Evolutionary conservation across 345 rosid genomes (phyloP), one percentile per base, ranked within the genome.

Genomic region (Cochlearia excelsa): DNA sequence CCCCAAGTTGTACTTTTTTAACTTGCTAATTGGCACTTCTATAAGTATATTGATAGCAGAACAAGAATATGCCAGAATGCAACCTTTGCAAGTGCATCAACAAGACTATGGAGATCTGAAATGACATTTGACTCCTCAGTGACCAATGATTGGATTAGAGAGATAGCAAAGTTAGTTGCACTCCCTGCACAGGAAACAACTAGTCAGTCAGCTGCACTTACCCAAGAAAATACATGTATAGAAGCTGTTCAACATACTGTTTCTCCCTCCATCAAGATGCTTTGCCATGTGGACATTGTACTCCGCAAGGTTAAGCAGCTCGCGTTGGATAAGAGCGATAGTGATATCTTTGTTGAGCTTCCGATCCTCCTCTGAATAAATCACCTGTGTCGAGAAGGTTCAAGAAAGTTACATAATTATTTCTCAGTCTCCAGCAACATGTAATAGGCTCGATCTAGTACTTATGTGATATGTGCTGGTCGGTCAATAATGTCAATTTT

Each of bases 211-310:
- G 23, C 26, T 42, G 46, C 51, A 47, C 31, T 50, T 27, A 16
- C 10, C 51, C 26, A 26, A 38, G 6, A 44, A 26, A 43, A 9
- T 34, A 35, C 30, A 51, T 5, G 43, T 41, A 42, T 54, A 54
- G 27, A 30, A 46, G 40, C 10, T 9, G 11, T 54, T 50, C 46
- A 43, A 75, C 95, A 35, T 85, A 89, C 99, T 93, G 66, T 93
- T 84, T 73, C 86, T 81, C 70, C 99, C 99, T 39, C 97, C 95
- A 66, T 93, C 99, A 56, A 89, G 84, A 73, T 78, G 90, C 69
- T 93, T 89, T n/a, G 97, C 94, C 85, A 93, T 87, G 66, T 85
- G 95, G 56, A 84, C 83, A 63, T 89, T 89, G 80, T 89, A 93
- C 74, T 93, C 97, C 0, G 99, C 95, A 55, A 93, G 88, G 74